phyloP scores from a whole-genome alignment of 805 yeast genomes.

The Kuraishia floccosa region DNA sequence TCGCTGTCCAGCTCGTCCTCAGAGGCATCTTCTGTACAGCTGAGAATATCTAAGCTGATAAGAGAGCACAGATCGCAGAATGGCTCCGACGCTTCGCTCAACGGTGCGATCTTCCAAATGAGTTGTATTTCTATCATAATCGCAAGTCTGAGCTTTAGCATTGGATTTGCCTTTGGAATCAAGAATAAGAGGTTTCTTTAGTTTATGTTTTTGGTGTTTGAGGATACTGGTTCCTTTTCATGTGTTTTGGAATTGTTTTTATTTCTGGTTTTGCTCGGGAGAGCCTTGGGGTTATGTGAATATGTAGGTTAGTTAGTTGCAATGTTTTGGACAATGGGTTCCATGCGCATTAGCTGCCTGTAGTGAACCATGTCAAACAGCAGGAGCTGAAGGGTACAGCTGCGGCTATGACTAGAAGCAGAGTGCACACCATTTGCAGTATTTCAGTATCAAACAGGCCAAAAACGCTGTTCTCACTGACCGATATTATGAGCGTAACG shows the following conservation, averaged over 20 bases:
- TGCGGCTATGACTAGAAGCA: too few relatives aligned
- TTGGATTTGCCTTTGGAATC: conserved; percentile 5
- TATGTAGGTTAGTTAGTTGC: too few relatives aligned
- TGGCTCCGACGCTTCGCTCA: neutral
- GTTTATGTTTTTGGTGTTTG: neutral
- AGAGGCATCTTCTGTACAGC: neutral
- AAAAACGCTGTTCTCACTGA: too few relatives aligned
- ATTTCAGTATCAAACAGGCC: too few relatives aligned
- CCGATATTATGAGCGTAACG: too few relatives aligned
- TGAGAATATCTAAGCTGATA: neutral
- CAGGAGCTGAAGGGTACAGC: too few relatives aligned
- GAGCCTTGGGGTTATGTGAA: too few relatives aligned
- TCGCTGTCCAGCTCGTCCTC: neutral
- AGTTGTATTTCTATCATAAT: conserved; percentile 5
- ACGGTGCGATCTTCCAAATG: conserved; percentile 4
- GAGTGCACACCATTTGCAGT: too few relatives aligned
- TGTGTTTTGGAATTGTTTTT: neutral
- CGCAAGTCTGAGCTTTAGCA: conserved; percentile 5
- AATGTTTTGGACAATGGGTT: too few relatives aligned
- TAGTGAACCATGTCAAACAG: too few relatives aligned
- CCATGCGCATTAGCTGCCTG: too few relatives aligned
- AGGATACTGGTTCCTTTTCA: neutral
- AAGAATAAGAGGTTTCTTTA: neutral
- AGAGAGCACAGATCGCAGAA: neutral
- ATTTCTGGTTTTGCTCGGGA: neutral